Evolutionary conservation across 192 early-diverging fungal genomes (phyloP), one percentile per base, ranked within the genome.

Genomic region (Rhizoclosmatium sp.): DNA sequence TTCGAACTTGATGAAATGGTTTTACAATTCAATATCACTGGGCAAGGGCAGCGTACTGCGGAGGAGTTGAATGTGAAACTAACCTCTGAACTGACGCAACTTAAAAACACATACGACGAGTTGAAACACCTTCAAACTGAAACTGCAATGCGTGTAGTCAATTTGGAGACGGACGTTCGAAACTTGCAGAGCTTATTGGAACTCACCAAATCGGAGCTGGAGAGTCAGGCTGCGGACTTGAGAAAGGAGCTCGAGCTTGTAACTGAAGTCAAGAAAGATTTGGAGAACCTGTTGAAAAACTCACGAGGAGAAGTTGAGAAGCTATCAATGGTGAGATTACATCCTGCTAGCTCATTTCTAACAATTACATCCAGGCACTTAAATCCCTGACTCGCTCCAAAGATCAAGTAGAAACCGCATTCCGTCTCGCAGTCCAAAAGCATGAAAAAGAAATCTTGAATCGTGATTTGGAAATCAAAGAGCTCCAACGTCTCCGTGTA

Each of bases 1-100:
- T 89, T 87, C 70, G 89, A 88, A 78, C 76, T 89, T 19, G 85
- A 85, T 75, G 85, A 86, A 70, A 72, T 90, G 47, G 83, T 86
- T 12, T 58, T 23, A 7, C 85, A 89, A 59, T 86, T 90, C 71
- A 90, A 88, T 68, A 69, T 73, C 1, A 82, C 78, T 10, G 89
- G 87, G 0, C 85, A 90, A 51, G 84, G 76, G 12, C 81, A 85
- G 64, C 60, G 76, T 41, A 49, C 61, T 2, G 64, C 79, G 2
- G 82, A 89, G 44, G 86, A 86, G 42, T 65, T 75, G 16, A 75
- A 87, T 66, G 71, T 71, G 16, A 72, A 76, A 21, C 65, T 88
- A 47, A 60, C 76, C 19, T 67, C 78, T 4, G 86, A 88, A 56
- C 68, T 89, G 4, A 80, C 84, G 41, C 39, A 62, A 7, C n/a